Evolutionary conservation across 495 filamentous ascomycete species (phyloP).

Genomic region (Aspergillus affinis): DNA sequence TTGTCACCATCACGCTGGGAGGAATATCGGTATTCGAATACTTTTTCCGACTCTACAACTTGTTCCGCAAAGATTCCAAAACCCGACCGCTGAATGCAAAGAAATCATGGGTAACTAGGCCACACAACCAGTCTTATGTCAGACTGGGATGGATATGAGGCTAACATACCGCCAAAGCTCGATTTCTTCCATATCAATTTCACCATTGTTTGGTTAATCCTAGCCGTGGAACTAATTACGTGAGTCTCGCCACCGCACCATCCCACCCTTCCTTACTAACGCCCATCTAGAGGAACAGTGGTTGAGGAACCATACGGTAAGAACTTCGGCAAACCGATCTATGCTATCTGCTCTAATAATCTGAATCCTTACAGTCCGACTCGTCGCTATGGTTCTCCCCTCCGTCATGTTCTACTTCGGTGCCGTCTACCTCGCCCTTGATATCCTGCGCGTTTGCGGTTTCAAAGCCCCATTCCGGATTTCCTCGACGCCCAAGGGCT

Average conservation of each 20-base stretch:
- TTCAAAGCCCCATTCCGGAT: slow-evolving; percentile 65
- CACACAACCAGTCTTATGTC: background rate
- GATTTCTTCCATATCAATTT: slow-evolving; percentile 67
- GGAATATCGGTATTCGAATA: slow-evolving; percentile 63
- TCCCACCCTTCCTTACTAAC: slow-evolving; percentile 24
- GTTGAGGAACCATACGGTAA: slow-evolving; percentile 39
- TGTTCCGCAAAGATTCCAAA: slow-evolving; percentile 47
- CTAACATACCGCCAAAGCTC: slow-evolving; percentile 34
- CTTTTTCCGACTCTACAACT: slow-evolving; percentile 44
- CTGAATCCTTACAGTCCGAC: slow-evolving; percentile 45
- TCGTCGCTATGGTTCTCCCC: slow-evolving; percentile 61
- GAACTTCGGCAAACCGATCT: slow-evolving; percentile 5
- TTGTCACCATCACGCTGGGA: slow-evolving; percentile 56
- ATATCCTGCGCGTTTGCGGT: slow-evolving; percentile 41
- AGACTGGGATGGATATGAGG: slow-evolving; percentile 8
- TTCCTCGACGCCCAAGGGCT: slow-evolving; percentile 69
- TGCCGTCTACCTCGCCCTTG: slow-evolving; percentile 52
- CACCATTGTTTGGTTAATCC: slow-evolving; percentile 50
- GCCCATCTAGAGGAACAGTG: slow-evolving; percentile 38
- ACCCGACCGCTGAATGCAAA: slow-evolving; percentile 54
- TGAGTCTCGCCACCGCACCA: slow-evolving; percentile 21
- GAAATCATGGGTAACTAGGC: slow-evolving; percentile 49
- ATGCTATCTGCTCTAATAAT: slow-evolving; percentile 23
- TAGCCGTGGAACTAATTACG: slow-evolving; percentile 56
- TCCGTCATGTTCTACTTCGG: slow-evolving; percentile 61